A percentile compares a stretch with the other conserved stretches of the same genome.
Conservation (phyloP, 768 basidiomycete genomes). For the Tephrocybe sp. region DNA sequence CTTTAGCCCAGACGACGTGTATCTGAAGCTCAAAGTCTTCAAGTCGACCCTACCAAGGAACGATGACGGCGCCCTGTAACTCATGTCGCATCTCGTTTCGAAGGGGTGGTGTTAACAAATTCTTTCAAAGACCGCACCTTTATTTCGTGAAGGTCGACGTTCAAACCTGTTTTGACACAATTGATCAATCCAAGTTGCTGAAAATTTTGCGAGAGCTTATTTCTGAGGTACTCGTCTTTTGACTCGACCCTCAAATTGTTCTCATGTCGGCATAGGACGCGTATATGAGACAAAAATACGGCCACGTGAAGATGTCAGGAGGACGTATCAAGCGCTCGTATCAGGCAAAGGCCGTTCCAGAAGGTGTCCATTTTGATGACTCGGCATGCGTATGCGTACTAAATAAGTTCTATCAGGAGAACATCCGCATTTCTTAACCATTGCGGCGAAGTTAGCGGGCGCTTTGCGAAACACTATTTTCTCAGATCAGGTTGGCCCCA, state of each 20-base stretch:
- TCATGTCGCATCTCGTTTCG: not conserved
- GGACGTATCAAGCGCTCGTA: conserved; percentile 58
- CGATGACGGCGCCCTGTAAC: conserved; percentile 50
- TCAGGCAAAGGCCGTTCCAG: conserved; percentile 61
- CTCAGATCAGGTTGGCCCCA: conserved; percentile 66
- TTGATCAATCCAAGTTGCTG: conserved; percentile 83
- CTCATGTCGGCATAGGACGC: conserved; percentile 44
- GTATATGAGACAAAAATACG: conserved; percentile 72
- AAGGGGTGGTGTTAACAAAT: not conserved
- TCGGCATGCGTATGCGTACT: not conserved
- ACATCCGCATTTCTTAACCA: conserved; percentile 66
- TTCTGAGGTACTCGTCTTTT: conserved; percentile 49
- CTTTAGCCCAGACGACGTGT: conserved; percentile 81
- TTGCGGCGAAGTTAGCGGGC: conserved; percentile 65
- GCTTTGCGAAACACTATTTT: conserved; percentile 76
- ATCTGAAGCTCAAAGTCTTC: conserved; percentile 67
- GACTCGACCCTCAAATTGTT: not conserved
- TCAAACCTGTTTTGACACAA: conserved; percentile 94
- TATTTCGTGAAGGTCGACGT: conserved; percentile 98
- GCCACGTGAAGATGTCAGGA: conserved; percentile 54
- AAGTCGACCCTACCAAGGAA: conserved; percentile 48
- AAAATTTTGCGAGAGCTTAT: conserved; percentile 72
- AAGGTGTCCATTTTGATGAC: conserved; percentile 38
- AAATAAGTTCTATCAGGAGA: conserved; percentile 51
- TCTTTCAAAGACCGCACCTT: conserved; percentile 62